A percentile compares a stretch with the other conserved stretches of the same genome.
phyloP scores from a whole-genome alignment of 768 basidiomycete species.

The Macrolepiota albuminosa region DNA sequence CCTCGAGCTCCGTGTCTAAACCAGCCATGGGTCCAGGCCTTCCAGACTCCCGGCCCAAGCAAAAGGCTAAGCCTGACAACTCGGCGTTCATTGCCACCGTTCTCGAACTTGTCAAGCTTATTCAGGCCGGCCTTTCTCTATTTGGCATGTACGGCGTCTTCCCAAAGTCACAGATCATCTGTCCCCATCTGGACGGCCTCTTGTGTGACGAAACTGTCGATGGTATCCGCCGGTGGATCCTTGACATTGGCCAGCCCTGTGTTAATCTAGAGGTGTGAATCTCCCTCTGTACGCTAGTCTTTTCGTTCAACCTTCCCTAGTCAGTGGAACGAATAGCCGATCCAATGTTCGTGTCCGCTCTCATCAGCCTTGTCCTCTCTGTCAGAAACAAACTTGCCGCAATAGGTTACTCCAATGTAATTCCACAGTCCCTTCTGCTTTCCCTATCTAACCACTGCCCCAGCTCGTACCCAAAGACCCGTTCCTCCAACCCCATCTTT shows the following conservation, averaged over 20 bases:
- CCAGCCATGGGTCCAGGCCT: slow-evolving; percentile 14
- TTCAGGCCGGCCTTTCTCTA: slow-evolving; percentile 66
- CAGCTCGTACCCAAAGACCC: slow-evolving; percentile 66
- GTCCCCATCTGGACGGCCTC: slow-evolving; percentile 51
- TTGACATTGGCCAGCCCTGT: slow-evolving; percentile 57
- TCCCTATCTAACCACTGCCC: neutral
- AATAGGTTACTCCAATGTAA: slow-evolving; percentile 41
- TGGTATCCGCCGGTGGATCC: slow-evolving; percentile 64
- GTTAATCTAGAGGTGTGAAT: slow-evolving; percentile 54
- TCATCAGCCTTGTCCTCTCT: slow-evolving; percentile 65
- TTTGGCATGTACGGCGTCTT: slow-evolving; percentile 54
- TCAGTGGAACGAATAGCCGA: slow-evolving; percentile 71
- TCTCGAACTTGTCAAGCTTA: slow-evolving; percentile 68
- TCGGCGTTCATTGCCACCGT: slow-evolving; percentile 58
- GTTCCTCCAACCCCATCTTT: slow-evolving; percentile 62
- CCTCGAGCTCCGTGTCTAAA: slow-evolving; percentile 14
- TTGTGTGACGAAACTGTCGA: slow-evolving; percentile 75
- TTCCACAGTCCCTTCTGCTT: slow-evolving; percentile 4
- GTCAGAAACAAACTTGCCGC: slow-evolving; percentile 67
- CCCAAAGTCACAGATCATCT: neutral
- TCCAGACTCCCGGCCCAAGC: neutral
- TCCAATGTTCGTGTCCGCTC: slow-evolving; percentile 63
- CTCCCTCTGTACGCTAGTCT: neutral
- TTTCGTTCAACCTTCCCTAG: slow-evolving; percentile 25
- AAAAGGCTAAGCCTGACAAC: slow-evolving; percentile 24